Evolutionary conservation across 768 basidiomycete species (phyloP).

Genomic region (Tricholoma matsutake): DNA sequence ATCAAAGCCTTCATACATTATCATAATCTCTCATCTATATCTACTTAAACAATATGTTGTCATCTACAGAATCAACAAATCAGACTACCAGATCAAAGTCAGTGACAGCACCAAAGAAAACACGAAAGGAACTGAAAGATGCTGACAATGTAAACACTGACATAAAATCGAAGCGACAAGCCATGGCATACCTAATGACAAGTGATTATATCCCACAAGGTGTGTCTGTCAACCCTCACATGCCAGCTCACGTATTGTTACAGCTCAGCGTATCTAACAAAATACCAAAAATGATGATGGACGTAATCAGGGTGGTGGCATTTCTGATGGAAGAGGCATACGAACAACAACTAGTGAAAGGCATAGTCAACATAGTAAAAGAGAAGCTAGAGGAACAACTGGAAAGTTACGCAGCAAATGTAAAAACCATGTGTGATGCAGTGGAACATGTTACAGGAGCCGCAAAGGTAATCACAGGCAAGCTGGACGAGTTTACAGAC

Average conservation of each 20-base stretch:
- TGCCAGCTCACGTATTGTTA: neutral
- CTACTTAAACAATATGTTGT: neutral
- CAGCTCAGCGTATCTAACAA: neutral
- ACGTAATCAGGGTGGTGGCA: neutral
- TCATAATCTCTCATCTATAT: neutral
- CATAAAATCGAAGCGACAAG: too few relatives aligned
- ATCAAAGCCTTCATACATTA: neutral
- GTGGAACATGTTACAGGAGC: neutral
- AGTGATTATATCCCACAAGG: too few relatives aligned
- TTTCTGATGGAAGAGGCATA: neutral
- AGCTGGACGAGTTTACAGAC: neutral
- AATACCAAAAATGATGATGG: neutral
- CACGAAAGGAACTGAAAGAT: neutral
- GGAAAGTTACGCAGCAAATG: neutral
- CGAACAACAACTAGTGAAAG: neutral
- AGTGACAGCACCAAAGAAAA: too few relatives aligned
- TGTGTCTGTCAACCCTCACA: too few relatives aligned
- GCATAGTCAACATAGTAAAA: neutral
- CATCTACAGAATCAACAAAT: neutral
- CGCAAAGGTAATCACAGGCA: neutral
- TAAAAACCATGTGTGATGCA: neutral
- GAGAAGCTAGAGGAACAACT: neutral
- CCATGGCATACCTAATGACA: too few relatives aligned
- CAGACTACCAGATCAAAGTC: neutral
- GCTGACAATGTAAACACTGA: neutral